phyloP scores from a whole-genome alignment of 129 eudicot species.

The Artemisia argyi region DNA sequence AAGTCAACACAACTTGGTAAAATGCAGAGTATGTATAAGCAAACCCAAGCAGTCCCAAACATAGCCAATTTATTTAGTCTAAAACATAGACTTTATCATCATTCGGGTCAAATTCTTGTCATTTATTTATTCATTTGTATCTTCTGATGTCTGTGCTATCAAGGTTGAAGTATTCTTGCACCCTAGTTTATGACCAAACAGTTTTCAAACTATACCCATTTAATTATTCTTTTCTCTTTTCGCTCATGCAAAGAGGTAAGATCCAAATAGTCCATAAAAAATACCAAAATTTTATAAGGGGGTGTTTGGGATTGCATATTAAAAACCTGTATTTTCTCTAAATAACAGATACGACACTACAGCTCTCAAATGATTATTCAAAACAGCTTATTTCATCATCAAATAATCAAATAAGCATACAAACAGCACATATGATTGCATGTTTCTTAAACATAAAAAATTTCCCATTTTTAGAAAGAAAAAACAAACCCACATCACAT shows the following conservation, averaged over 20 bases:
- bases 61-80: neutral
- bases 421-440: too few species aligned
- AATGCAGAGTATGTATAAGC: too few species aligned
- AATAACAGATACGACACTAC: neutral
- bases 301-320: neutral
- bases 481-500: neutral
- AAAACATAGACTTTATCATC: conserved; percentile 13
- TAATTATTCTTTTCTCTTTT: neutral
- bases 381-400: too few species aligned
- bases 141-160: neutral
- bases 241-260: neutral
- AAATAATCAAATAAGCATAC: too few species aligned
- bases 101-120: neutral
- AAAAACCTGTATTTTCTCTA: too few species aligned
- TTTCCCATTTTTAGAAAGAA: neutral
- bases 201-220: neutral
- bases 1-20: too few species aligned
- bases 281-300: neutral
- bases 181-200: neutral
- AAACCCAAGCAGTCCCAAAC: neutral
- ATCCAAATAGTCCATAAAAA: neutral
- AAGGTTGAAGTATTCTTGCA: neutral
- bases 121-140: neutral
- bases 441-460: too few species aligned
- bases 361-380: too few species aligned